A percentile compares a stretch with the other conserved stretches of the same genome.
phyloP scores from a whole-genome alignment of 805 yeast species.

The Saccharomyces mikatae region DNA sequence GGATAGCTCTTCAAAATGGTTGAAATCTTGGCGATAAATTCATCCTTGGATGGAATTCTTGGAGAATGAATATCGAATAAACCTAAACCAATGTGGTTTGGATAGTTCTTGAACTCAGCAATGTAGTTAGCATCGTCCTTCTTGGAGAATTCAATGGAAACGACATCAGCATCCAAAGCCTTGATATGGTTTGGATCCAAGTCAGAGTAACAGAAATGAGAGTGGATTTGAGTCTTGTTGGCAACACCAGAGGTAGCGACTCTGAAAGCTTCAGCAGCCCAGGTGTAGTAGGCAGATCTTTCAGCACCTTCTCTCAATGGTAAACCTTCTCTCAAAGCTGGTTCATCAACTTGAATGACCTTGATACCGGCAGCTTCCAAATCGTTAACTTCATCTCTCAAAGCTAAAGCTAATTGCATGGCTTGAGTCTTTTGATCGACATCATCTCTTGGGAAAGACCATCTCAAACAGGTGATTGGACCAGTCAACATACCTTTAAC shows the following conservation, averaged over 20 bases:
- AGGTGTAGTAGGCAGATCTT: constrained; percentile 90
- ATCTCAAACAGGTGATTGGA: constrained; percentile 98
- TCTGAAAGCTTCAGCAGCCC: constrained; percentile 99
- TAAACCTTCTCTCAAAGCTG: constrained; percentile 99
- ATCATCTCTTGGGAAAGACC: constrained; percentile 99
- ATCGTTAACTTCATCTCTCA: constrained; percentile 97
- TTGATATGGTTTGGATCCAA: constrained; percentile 98
- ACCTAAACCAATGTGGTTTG: constrained; percentile 99
- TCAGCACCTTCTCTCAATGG: constrained; percentile 97
- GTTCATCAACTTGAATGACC: constrained; percentile 98
- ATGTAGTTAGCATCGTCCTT: constrained; percentile 98
- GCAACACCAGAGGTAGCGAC: constrained; percentile 97
- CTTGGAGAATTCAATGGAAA: constrained; percentile 98
- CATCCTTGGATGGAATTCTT: constrained; percentile 97
- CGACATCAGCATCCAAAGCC: constrained; percentile 99
- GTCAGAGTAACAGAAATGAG: constrained; percentile 99
- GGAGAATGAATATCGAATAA: constrained; percentile 99
- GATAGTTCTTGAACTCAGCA: constrained; percentile 95
- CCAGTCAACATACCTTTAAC: constrained; percentile 99
- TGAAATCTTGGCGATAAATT: constrained; percentile 86
- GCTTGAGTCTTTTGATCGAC: constrained; percentile 89
- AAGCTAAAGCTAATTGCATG: constrained; percentile 91
- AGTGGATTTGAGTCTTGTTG: constrained; percentile 95
- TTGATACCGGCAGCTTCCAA: constrained; percentile 97
- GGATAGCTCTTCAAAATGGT: constrained; percentile 96